phyloP scores from a whole-genome alignment of 176 grass and related monocot species.

The Aegilops sharonensis region DNA sequence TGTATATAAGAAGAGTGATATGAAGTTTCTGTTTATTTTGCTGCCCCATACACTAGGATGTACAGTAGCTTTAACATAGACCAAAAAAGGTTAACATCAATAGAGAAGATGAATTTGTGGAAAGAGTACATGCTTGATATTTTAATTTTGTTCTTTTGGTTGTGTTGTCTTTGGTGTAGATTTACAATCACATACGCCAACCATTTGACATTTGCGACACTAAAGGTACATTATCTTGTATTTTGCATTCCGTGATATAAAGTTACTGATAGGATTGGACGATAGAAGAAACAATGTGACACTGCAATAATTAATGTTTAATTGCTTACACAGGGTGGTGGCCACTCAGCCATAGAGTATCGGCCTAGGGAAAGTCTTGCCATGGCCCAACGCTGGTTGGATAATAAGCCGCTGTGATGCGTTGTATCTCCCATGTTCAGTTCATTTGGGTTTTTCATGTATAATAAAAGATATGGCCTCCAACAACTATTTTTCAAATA shows the following conservation, averaged over 20 bases:
- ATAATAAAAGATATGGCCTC: no score
- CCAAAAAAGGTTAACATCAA: no score
- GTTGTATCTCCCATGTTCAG: neutral
- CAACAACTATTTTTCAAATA: no score
- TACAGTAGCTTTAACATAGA: no score
- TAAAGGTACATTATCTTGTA: constrained; percentile 31
- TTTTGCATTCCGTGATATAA: neutral
- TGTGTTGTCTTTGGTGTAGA: neutral
- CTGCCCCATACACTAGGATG: no score
- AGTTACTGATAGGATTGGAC: neutral
- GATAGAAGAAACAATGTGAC: neutral
- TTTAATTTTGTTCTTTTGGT: no score
- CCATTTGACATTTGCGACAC: constrained; percentile 44
- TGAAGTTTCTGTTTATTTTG: no score
- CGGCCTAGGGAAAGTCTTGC: constrained; percentile 33
- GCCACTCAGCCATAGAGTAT: constrained; percentile 32
- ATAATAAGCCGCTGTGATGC: neutral
- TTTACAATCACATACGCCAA: constrained; percentile 43
- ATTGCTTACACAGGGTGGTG: constrained; percentile 22
- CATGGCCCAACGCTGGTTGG: constrained; percentile 38
- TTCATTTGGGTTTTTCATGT: no score
- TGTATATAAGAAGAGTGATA: no score
- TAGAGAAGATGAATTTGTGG: no score
- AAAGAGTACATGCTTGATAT: no score
- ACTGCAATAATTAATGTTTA: neutral